Percentiles rank a stretch among this genome's conserved stretches.
Conservation (phyloP, 805 yeast genomes). For the Wickerhamia fluorescens region DNA sequence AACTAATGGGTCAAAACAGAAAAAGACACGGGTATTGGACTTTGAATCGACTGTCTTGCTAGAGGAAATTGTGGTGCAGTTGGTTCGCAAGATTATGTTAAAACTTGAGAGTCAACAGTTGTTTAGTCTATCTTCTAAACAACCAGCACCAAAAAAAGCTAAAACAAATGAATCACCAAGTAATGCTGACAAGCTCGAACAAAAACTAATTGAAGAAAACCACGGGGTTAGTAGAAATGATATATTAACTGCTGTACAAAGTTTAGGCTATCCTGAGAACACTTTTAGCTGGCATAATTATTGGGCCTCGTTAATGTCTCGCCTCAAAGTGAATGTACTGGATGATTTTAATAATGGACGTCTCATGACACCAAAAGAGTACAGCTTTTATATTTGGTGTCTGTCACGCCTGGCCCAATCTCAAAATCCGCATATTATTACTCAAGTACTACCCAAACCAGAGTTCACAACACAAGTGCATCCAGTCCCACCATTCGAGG, state of each 20-base stretch:
- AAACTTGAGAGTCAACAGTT: neutral
- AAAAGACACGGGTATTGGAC: conserved; percentile 2
- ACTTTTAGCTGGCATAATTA: conserved; percentile 5
- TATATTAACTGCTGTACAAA: too few species aligned
- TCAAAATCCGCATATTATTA: too few species aligned
- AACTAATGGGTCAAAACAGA: too few species aligned
- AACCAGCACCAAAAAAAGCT: too few species aligned
- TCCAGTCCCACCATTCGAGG: too few species aligned
- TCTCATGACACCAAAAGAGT: conserved; percentile 5
- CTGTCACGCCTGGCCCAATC: too few species aligned
- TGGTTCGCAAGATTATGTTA: conserved; percentile 5
- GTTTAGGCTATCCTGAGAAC: conserved; percentile 1
- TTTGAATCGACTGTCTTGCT: conserved; percentile 4
- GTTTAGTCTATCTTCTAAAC: neutral
- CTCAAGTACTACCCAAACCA: too few species aligned
- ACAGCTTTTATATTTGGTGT: conserved; percentile 4
- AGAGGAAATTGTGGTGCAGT: conserved; percentile 6
- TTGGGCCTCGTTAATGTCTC: conserved; percentile 4
- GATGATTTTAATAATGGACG: conserved; percentile 6
- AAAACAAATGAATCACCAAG: too few species aligned
- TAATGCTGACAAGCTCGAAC: too few species aligned
- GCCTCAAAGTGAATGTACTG: conserved; percentile 3
- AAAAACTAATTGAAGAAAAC: too few species aligned
- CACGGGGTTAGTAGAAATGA: too few species aligned
- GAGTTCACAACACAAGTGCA: too few species aligned